phyloP scores from a whole-genome alignment of 371 early-diverging fungal genomes.

The Circinella umbellata region DNA sequence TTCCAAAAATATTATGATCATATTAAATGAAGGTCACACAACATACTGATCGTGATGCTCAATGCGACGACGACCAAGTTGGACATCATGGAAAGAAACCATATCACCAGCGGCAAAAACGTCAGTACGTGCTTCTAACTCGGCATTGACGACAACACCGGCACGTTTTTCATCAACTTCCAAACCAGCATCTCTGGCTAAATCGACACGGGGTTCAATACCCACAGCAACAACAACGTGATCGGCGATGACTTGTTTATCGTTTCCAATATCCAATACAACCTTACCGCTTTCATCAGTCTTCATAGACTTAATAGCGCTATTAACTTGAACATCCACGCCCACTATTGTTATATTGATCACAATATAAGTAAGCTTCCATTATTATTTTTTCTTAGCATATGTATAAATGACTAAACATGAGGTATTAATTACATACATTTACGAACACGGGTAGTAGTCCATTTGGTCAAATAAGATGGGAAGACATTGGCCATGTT shows the following conservation, averaged over 20 bases:
- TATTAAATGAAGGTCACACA: neutral
- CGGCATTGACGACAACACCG: slow-evolving; percentile 79
- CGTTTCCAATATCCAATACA: slow-evolving; percentile 51
- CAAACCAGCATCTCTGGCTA: slow-evolving; percentile 72
- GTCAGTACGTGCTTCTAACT: slow-evolving; percentile 74
- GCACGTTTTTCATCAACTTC: slow-evolving; percentile 71
- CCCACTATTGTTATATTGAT: slow-evolving; percentile 46
- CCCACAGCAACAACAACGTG: slow-evolving; percentile 79
- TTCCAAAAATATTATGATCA: too few relatives aligned
- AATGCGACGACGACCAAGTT: slow-evolving; percentile 76
- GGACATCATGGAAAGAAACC: slow-evolving; percentile 76
- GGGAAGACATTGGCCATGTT: slow-evolving; percentile 81
- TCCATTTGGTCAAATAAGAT: slow-evolving; percentile 73
- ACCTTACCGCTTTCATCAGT: slow-evolving; percentile 52
- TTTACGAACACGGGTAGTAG: slow-evolving; percentile 62
- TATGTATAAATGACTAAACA: neutral
- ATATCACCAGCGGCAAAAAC: slow-evolving; percentile 83
- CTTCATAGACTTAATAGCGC: slow-evolving; percentile 48
- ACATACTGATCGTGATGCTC: slow-evolving; percentile 75
- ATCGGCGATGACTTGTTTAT: slow-evolving; percentile 57
- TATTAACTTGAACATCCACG: slow-evolving; percentile 60
- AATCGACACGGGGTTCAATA: slow-evolving; percentile 69
- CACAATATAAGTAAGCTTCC: neutral
- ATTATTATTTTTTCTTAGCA: too few relatives aligned
- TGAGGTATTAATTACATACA: slow-evolving; percentile 24